A percentile compares a stretch with the other conserved stretches of the same genome.
phyloP scores from a whole-genome alignment of 768 basidiomycete genomes.

The Russula compacta region DNA sequence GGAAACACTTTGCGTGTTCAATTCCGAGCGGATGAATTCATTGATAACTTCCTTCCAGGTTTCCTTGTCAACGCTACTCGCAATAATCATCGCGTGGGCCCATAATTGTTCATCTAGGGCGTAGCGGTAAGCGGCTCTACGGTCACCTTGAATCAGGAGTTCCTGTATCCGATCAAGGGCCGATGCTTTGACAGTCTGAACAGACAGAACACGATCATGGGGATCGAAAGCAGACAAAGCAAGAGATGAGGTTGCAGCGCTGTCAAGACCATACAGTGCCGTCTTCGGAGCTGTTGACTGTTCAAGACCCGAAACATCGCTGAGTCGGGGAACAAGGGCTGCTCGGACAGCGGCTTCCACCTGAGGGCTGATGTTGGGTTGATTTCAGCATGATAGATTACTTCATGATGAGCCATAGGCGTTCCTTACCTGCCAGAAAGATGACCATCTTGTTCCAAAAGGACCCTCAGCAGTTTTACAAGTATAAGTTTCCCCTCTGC shows the following conservation, averaged over 20 bases:
- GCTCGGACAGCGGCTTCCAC: slow-evolving; percentile 67
- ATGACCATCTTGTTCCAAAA: slow-evolving; percentile 87
- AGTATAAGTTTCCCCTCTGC: slow-evolving; percentile 73
- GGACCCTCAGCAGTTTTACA: slow-evolving; percentile 60
- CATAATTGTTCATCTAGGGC: slow-evolving; percentile 86
- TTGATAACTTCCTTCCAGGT: slow-evolving; percentile 86
- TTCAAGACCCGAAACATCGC: slow-evolving; percentile 20
- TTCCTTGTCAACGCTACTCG: slow-evolving; percentile 88
- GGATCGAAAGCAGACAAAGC: slow-evolving; percentile 21
- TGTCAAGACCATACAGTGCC: slow-evolving; percentile 9
- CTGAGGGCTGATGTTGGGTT: slow-evolving; percentile 36
- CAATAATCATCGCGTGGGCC: slow-evolving; percentile 93
- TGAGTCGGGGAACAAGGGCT: slow-evolving; percentile 57
- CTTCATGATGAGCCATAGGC: neutral
- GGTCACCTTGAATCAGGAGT: slow-evolving; percentile 75
- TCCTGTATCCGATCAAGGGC: slow-evolving; percentile 70
- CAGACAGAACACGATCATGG: slow-evolving; percentile 47
- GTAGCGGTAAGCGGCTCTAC: slow-evolving; percentile 77
- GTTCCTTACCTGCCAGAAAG: slow-evolving; percentile 72
- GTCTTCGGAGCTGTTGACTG: slow-evolving; percentile 11
- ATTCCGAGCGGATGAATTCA: slow-evolving; percentile 75
- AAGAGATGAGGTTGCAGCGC: slow-evolving; percentile 8
- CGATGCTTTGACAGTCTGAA: slow-evolving; percentile 50
- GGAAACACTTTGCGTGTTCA: slow-evolving; percentile 37
- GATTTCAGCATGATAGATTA: neutral